Evolutionary conservation across 1,284 basidiomycete genomes (phyloP).

Genomic region (Rhizoctonia solani): DNA sequence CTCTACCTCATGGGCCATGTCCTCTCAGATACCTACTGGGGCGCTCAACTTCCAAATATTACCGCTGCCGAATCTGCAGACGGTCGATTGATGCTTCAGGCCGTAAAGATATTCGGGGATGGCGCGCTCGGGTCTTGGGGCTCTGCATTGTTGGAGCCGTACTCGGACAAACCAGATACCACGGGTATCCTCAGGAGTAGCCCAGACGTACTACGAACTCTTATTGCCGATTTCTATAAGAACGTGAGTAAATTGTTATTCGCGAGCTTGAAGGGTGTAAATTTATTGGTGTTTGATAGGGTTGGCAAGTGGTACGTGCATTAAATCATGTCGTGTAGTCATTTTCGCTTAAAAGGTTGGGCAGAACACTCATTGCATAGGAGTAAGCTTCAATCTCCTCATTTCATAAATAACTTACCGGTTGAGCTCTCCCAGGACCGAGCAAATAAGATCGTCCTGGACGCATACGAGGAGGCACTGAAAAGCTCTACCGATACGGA

Average conservation of each 20-base stretch:
- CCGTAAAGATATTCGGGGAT: slow-evolving; percentile 83
- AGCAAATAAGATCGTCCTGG: slow-evolving; percentile 79
- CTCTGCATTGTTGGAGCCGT: slow-evolving; percentile 84
- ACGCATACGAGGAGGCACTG: slow-evolving; percentile 75
- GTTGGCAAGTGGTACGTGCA: slow-evolving; percentile 50
- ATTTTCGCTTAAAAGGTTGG: slow-evolving; percentile 1
- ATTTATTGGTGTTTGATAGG: slow-evolving; percentile 41
- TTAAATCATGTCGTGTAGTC: slow-evolving; percentile 2
- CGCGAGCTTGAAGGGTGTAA: not conserved
- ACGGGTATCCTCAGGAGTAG: slow-evolving; percentile 69
- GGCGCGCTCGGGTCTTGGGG: slow-evolving; percentile 91
- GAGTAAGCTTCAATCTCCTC: slow-evolving; percentile 46
- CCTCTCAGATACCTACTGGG: slow-evolving; percentile 66
- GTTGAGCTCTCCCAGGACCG: slow-evolving; percentile 54
- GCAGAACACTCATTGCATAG: slow-evolving; percentile 89
- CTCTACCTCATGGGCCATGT: slow-evolving; percentile 76
- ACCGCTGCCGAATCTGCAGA: slow-evolving; percentile 57
- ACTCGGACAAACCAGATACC: slow-evolving; percentile 74
- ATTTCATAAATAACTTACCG: not conserved
- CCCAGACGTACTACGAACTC: slow-evolving; percentile 56
- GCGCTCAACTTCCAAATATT: slow-evolving; percentile 51
- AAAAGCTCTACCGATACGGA: slow-evolving; percentile 55
- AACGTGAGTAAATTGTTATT: slow-evolving; percentile 55
- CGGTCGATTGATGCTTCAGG: slow-evolving; percentile 67
- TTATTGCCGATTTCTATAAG: slow-evolving; percentile 67